Conservation (phyloP, 108 stramenopile species). For the Pseudonitzschia pungens region DNA sequence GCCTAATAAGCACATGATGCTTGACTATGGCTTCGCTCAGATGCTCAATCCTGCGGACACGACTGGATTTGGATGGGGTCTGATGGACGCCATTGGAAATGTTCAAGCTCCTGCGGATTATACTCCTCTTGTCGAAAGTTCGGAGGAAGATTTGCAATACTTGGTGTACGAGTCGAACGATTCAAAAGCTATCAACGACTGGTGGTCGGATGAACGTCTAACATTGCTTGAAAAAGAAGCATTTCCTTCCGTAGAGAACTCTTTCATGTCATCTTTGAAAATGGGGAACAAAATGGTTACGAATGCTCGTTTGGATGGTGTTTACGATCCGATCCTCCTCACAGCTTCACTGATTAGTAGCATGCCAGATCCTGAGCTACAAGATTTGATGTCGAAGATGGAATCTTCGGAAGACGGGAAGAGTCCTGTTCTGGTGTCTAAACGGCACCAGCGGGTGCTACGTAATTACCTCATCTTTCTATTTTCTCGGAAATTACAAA, state of each 20-base stretch:
- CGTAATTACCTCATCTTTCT: conserved; percentile 66
- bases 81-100: conserved; percentile 75
- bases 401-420: conserved; percentile 17
- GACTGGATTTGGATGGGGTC: conserved; percentile 75
- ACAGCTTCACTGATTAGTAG: conserved; percentile 74
- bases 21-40: conserved; percentile 80
- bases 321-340: conserved; percentile 63
- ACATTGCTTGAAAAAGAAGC: conserved; percentile 61
- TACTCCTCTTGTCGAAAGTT: conserved; percentile 33
- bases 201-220: conserved; percentile 85
- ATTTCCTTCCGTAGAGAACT: conserved; percentile 44
- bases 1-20: conserved; percentile 67
- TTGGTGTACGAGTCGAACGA: conserved; percentile 72
- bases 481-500: conserved; percentile 71
- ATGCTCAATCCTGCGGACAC: conserved; percentile 67
- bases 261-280: conserved; percentile 53
- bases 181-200: conserved; percentile 52
- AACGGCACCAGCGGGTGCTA: conserved; percentile 53
- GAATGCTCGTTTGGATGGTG: conserved; percentile 60
- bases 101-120: conserved; percentile 57
- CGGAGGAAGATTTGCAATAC: conserved; percentile 31
- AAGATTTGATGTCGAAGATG: conserved; percentile 41
- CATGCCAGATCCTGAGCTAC: conserved; percentile 51
- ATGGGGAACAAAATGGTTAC: conserved; percentile 72
- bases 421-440: conserved; percentile 37